Evolutionary conservation across 2,329 filamentous ascomycete genomes (phyloP), one percentile per base, ranked within the genome.

Genomic region (Verticillium isaacii): DNA sequence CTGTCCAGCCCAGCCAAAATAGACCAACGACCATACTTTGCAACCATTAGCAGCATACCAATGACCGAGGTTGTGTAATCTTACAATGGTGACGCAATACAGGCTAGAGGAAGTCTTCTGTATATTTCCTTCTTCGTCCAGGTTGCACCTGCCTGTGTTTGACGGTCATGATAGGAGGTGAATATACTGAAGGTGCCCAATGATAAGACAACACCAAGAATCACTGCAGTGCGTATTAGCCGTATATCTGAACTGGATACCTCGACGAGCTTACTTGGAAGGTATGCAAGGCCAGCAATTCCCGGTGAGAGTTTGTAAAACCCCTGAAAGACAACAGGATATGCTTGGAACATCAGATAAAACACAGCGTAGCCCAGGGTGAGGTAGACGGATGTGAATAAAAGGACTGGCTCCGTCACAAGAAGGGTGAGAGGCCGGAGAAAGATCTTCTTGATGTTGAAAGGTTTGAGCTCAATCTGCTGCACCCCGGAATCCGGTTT

Each of bases 301-400:
- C 89, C 88, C 0, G 87, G 79, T 2, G 81, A 84, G 63, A 92
- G 84, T 32, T 77, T 76, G 72, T 92, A 92, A 3, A 87, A 70
- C 29, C 75, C 70, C 65, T 83, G 77, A 72, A 91, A 93, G 65
- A 92, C 89, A 63, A 88, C 80, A 1, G 87, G 87, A 71, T 89
- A 93, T 2, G 89, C 88, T 71, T 92, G 86, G 67, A 94, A 92
- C 70, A 87, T 92, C 75, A 93, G 90, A 78, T 85, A 85, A 69
- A 85, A 84, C 66, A 85, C 82, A 57, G 78, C 83, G 70, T 92
- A 93, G 37, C 86, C 82, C 32, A 93, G 78, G 37, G 90, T 86
- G 12, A 93, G 79, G 72, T 92, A 93, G 69, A 85, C 70, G 72
- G 88, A 92, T 1, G 84, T 85, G 57, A 86, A 88, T 25, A 87